Evolutionary conservation across 805 yeast species (phyloP), one percentile per base, ranked within the genome.

Genomic region (Candida endomychidarum): DNA sequence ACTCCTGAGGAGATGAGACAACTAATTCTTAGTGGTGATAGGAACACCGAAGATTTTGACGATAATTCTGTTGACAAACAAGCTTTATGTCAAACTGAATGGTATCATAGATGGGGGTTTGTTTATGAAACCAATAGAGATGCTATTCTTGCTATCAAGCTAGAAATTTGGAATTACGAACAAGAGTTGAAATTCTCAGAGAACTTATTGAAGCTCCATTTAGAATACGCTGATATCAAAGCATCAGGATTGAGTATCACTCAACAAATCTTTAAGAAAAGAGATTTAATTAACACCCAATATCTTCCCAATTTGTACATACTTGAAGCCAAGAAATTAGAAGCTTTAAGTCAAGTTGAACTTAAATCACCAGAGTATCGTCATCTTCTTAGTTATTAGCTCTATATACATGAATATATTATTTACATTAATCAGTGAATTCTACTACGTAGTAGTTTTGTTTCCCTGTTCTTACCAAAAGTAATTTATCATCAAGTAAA

Each of bases 391-490:
- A 17, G 40, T 34, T 49, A 48, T 32, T 48, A 31, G 37, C n/a
- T 29, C 15, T 26, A 23, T 24, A 17, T 38, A 25, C 30, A 25
- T 24, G 9, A 18, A 16, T 24, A 17, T 22, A 16, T 20, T 22
- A 33, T 26, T 39, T 25, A 32, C 36, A n/a, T 24, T 14, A 38
- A 32, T 38, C 41, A 24, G 37, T 34, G 30, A 70, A 58, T 43
- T 77, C 74, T n/a, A 80, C 73, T 17, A 82, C 76, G 53, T 71
- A 67, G 53, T 80, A 81, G 44, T 77, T 77, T 34, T 75, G 77
- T 56, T 90, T 91, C 2, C 97, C 98, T 7, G 81, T 60, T 50
- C 95, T 73, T 14, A 90, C 56, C 26, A 88, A 60, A 43, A 91
- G 61, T 26, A 89, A 61, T 41, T 70, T 72, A 9, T 64, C 78